These are phyloP conservation scores for Athelia psychrophila DNA, from an alignment of 1,284 basidiomycete species.

Conservation along the genomic window DNA sequence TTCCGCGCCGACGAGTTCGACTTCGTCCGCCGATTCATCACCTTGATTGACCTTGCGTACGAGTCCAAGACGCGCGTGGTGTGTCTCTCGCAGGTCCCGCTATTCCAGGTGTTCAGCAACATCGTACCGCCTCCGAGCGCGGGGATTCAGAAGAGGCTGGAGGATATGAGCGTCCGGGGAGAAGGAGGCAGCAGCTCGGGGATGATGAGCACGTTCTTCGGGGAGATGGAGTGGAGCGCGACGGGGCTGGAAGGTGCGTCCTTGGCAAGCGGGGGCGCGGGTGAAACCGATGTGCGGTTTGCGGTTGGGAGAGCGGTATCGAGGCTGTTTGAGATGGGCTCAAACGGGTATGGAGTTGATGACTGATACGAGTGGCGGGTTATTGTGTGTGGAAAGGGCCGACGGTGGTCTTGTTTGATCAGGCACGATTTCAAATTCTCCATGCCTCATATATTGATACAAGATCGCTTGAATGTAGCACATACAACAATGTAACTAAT, in stretches of 20 bases:
- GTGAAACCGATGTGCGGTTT: slow-evolving; percentile 87
- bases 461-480: no score
- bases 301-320: slow-evolving; percentile 94
- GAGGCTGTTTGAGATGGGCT: slow-evolving; percentile 89
- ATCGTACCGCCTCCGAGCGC: slow-evolving; percentile 27
- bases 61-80: slow-evolving; percentile 67
- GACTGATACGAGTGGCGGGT: no score
- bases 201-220: no score
- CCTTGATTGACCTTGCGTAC: slow-evolving; percentile 95
- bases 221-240: slow-evolving; percentile 4
- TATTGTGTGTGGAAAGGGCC: no score
- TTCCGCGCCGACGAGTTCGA: slow-evolving; percentile 90
- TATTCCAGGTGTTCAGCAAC: slow-evolving; percentile 80
- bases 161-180: slow-evolving; percentile 76
- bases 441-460: no score
- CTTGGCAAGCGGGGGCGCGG: slow-evolving; percentile 84
- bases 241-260: slow-evolving; percentile 76
- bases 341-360: slow-evolving; percentile 30
- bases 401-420: no score
- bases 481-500: no score
- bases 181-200: slow-evolving; percentile 59
- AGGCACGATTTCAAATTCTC: no score
- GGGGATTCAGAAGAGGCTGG: slow-evolving; percentile 45
- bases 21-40: slow-evolving; percentile 86
- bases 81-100: slow-evolving; percentile 77